Evolutionary conservation across 2,329 filamentous ascomycete species (phyloP), one percentile per base, ranked within the genome.

Genomic region (Balansia obtecta): DNA sequence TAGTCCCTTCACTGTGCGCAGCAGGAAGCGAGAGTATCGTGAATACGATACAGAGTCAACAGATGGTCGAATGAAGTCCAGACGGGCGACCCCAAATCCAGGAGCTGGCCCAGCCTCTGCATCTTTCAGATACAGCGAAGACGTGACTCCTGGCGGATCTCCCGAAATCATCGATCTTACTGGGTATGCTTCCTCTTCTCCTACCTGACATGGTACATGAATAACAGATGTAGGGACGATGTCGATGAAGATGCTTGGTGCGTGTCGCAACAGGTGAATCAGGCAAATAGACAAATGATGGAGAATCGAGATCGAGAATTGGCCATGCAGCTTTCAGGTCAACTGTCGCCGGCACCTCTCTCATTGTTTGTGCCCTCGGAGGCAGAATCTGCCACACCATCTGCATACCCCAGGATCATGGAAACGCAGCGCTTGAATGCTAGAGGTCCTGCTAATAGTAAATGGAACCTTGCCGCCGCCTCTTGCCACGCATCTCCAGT

Each of bases 101-200:
- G 32, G 20, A 41, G 44, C 16, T 43, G 39, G 27, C 15, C 37
- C 3, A 5, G 38, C 37, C 33, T 18, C 42, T 13, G 20, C 22
- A 16, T 44, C 47, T 41, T 49, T 33, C 22, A 38, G 37, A 16
- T 2, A 43, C 34, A 9, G 30, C 41, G 47, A 46, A 47, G 30
- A 52, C 39, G 49, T 49, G 27, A 27, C 15, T 30, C 34, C 15
- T 22, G 20, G 16, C 53, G 53, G 48, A n/a, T 38, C 49, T 18
- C 34, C 60, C 42, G 61, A 65, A 18, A 49, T 70, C 37, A 69
- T 72, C 50, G 69, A 73, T 57, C 65, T 73, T 57, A 72, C 69
- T 54, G 68, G 68, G 64, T 68, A 64, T 52, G 61, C 53, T 37
- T 38, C 2, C n/a, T 16, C 9, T 13, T 20, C 20, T 34, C 11